Conservation (phyloP, 1,284 basidiomycete genomes). For the Sanghuangporus sanghuang region DNA sequence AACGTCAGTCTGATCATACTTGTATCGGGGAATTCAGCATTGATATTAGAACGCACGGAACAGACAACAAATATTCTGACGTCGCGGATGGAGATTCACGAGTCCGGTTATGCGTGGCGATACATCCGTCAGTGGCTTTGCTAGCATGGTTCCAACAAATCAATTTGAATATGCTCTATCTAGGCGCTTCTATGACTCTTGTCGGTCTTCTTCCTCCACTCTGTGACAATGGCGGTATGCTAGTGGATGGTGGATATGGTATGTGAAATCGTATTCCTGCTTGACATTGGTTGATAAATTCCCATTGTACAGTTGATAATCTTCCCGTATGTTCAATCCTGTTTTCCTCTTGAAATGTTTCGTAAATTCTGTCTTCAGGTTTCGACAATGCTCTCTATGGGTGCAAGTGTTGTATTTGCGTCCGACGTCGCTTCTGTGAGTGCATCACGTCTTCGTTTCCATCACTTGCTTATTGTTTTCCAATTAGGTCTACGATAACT, state of each 20-base stretch:
- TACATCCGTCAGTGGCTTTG: constrained; percentile 59
- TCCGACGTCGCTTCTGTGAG: constrained; percentile 89
- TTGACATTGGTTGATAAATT: background rate
- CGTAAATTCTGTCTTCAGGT: constrained; percentile 45
- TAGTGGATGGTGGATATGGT: constrained; percentile 95
- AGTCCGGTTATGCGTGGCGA: constrained; percentile 92
- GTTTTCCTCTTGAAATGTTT: background rate
- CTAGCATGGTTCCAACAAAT: constrained; percentile 7
- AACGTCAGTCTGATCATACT: constrained; percentile 38
- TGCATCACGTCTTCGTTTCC: constrained; percentile 14
- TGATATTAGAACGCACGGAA: background rate
- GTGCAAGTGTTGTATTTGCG: constrained; percentile 90
- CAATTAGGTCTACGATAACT: constrained; percentile 84
- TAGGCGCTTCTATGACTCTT: constrained; percentile 95
- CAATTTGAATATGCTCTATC: constrained; percentile 23
- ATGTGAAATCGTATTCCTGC: constrained; percentile 27
- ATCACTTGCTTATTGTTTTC: background rate
- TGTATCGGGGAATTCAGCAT: background rate
- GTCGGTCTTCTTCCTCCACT: constrained; percentile 93
- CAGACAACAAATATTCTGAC: constrained; percentile 94
- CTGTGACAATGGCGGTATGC: constrained; percentile 89
- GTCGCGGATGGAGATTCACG: constrained; percentile 95
- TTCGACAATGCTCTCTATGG: constrained; percentile 88
- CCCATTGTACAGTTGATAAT: constrained; percentile 68
- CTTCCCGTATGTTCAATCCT: constrained; percentile 55